Percentiles rank a stretch among this genome's conserved stretches.
These are phyloP conservation scores for Lyophyllum semitale DNA, from an alignment of 768 basidiomycete genomes.

Conservation along the genomic window DNA sequence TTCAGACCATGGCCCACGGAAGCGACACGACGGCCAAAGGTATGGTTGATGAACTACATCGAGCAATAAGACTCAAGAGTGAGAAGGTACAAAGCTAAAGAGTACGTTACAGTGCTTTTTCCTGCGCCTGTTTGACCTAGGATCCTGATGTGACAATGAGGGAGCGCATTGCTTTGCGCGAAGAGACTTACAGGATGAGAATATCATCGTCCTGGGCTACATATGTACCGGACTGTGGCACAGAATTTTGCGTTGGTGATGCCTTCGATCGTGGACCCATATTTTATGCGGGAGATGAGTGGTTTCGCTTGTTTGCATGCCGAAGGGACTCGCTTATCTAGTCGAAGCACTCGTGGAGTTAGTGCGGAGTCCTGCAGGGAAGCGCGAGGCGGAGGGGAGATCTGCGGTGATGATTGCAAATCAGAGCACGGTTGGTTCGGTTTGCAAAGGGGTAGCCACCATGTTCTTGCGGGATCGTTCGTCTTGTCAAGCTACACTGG, in stretches of 20 bases:
- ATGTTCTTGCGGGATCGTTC: too few species aligned
- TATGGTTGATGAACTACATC: slow-evolving; percentile 1
- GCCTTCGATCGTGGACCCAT: not conserved
- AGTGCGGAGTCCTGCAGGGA: not conserved
- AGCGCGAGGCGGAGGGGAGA: not conserved
- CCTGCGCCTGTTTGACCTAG: not conserved
- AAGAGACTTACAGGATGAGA: not conserved
- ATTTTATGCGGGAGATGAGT: not conserved
- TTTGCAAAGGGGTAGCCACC: not conserved
- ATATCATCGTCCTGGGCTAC: not conserved
- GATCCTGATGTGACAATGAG: not conserved
- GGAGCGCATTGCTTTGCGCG: not conserved
- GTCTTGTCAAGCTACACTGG: too few species aligned
- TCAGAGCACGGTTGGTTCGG: not conserved
- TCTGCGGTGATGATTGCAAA: too few species aligned
- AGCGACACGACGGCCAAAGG: not conserved
- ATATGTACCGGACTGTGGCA: not conserved
- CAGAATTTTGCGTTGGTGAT: not conserved
- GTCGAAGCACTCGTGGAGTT: not conserved
- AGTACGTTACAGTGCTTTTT: not conserved
- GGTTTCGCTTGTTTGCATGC: not conserved
- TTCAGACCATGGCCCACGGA: not conserved
- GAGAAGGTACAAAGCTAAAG: not conserved
- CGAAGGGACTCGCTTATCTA: not conserved
- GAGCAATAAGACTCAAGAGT: not conserved